A percentile compares a stretch with the other conserved stretches of the same genome.
phyloP scores from a whole-genome alignment of 306 rosid species.

The Glycyrrhiza uralensis region DNA sequence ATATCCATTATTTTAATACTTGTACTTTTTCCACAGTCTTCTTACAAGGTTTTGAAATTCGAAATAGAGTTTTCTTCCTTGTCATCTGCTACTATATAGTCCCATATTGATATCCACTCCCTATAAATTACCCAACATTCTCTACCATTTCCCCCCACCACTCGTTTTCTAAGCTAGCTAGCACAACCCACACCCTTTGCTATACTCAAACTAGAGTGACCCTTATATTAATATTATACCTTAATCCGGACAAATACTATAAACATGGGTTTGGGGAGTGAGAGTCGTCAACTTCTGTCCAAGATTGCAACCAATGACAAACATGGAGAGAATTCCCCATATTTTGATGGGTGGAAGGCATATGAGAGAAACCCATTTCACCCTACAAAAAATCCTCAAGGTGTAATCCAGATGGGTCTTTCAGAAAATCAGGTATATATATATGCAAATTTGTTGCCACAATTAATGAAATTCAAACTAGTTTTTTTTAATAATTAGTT shows the following conservation, averaged over 20 bases:
- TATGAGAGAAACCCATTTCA: slow-evolving; percentile 79
- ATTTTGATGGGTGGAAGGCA: slow-evolving; percentile 90
- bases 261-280: slow-evolving; percentile 24
- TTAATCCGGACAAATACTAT: neutral
- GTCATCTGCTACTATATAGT: neutral
- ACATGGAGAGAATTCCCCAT: slow-evolving; percentile 80
- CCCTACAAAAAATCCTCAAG: slow-evolving; percentile 50
- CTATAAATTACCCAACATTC: slow-evolving; percentile 26
- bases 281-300: slow-evolving; percentile 45
- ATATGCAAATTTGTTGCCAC: neutral
- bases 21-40: neutral
- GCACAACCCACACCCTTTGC: neutral
- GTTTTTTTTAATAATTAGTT: neutral
- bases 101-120: neutral
- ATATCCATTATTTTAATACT: neutral
- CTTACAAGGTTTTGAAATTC: slow-evolving; percentile 22
- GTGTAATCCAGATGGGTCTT: slow-evolving; percentile 95
- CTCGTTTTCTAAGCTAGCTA: neutral
- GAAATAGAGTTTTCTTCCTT: slow-evolving; percentile 24
- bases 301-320: slow-evolving; percentile 69
- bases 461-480: too few species aligned
- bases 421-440: slow-evolving; percentile 80
- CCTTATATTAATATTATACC: neutral
- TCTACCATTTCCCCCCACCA: neutral
- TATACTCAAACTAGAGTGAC: slow-evolving; percentile 11